Base-by-base conservation (phyloP, 345 rosid genomes). In the Toxicodendron radicans region DNA sequence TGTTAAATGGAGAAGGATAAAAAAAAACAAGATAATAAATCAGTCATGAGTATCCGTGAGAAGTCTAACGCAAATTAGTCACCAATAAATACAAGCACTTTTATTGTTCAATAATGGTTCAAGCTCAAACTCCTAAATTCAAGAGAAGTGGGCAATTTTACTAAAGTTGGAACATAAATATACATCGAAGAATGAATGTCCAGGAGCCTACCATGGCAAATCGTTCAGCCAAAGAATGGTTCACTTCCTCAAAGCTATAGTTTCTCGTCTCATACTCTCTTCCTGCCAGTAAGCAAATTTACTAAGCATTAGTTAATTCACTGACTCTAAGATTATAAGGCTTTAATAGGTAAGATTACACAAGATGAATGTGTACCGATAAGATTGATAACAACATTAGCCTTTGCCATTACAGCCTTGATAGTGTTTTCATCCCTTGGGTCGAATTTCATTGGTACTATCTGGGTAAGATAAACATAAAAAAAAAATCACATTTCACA, bases 351-450 rank as follows among this genome's bases (percentile, higher is more conserved):
- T 18, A 61, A 23, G 52, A 66, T 27, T 18, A 66, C 11, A 38
- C 71, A 52, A 73, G 51, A 80, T 65, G 52, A 49, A 41, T 24
- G 51, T 27, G 12, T 87, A 93, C 99, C 99, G 43, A 96, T 89
- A 53, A 96, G 98, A 85, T 93, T 96, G 83, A 96, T 89, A 56
- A 96, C 97, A 35, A 93, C 95, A 79, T 96, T 96, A 71, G 99
- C 99, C 87, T 96, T 96, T 43, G 99, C 98, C 98, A 96, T 91
- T 62, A 88, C 97, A 77, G 99, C 97, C 85, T 96, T 96, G 73
- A 96, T 85, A 10, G 98, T 93, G 78, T 78, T 78, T 80, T 96
- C 99, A 79, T 96, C 97, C 76, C 97, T 88, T 62, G 97, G 97
- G 81, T 93, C 82, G 60, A 81, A 96, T 66, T 93, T 75, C 99